Conservation (phyloP, 2,329 filamentous ascomycete species). For the Trichothecium sympodiale region DNA sequence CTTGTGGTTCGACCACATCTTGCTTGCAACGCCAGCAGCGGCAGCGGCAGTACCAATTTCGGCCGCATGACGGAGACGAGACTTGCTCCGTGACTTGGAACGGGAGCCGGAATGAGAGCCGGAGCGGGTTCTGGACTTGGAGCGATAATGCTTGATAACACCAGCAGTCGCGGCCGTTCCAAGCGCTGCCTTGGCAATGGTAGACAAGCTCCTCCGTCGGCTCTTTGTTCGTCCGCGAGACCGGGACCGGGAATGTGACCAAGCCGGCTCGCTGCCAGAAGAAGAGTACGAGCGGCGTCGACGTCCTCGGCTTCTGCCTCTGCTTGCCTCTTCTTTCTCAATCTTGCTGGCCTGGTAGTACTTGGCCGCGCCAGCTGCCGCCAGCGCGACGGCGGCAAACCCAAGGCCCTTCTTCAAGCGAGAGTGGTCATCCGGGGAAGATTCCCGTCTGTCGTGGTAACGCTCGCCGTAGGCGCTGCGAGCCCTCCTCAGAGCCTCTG, state of each 20-base stretch:
- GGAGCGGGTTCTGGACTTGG: constrained; percentile 32
- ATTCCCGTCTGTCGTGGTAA: constrained; percentile 26
- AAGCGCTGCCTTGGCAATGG: constrained; percentile 43
- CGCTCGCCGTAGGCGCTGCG: constrained; percentile 50
- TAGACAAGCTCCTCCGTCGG: constrained; percentile 34
- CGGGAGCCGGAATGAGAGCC: constrained; percentile 8
- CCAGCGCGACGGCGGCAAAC: constrained; percentile 51
- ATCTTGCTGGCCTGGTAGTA: constrained; percentile 50
- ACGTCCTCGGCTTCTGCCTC: constrained; percentile 44
- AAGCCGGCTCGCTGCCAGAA: constrained; percentile 6
- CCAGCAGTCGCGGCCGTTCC: constrained; percentile 48
- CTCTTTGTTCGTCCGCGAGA: constrained; percentile 33
- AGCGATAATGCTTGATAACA: constrained; percentile 44
- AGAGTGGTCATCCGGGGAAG: constrained; percentile 27
- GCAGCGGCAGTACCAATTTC: constrained; percentile 51
- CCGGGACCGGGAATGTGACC: constrained; percentile 24
- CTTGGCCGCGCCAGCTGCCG: constrained; percentile 54
- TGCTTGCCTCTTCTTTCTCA: constrained; percentile 45
- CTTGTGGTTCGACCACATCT: constrained; percentile 49
- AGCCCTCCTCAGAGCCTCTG: constrained; percentile 48
- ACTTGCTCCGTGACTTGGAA: constrained; percentile 31
- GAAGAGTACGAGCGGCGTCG: constrained; percentile 1
- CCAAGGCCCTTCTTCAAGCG: constrained; percentile 51
- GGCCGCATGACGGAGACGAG: constrained; percentile 39
- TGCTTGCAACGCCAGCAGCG: constrained; percentile 48